Evolutionary conservation across 2,329 filamentous ascomycete species (phyloP).

Genomic region (Epichloe baconii): DNA sequence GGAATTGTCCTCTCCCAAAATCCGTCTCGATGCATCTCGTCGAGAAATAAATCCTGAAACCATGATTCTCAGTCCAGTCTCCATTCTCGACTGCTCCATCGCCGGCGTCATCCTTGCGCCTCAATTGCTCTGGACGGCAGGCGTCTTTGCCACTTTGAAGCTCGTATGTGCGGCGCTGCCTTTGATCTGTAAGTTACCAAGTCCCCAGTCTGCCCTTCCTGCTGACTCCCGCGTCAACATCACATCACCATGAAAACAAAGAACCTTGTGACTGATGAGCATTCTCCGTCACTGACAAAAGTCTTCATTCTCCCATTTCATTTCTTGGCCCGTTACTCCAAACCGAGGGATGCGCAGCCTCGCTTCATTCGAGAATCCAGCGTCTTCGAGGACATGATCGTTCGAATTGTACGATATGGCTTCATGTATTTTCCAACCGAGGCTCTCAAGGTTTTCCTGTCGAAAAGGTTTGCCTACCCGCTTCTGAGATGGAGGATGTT

Average conservation of each 20-base stretch:
- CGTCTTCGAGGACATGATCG: constrained; percentile 63
- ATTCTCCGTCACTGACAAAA: neutral
- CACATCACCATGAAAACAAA: no score
- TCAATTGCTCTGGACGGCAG: constrained; percentile 56
- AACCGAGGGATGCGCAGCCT: constrained; percentile 21
- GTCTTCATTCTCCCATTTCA: constrained; percentile 5
- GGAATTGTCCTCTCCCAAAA: neutral
- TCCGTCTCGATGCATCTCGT: neutral
- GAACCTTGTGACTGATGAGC: neutral
- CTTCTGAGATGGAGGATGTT: constrained; percentile 67
- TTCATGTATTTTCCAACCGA: constrained; percentile 57
- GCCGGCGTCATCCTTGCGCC: constrained; percentile 60
- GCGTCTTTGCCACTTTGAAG: constrained; percentile 42
- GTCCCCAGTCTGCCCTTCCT: neutral
- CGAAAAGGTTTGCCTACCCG: constrained; percentile 57
- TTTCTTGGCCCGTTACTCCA: constrained; percentile 5
- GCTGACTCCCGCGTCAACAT: neutral
- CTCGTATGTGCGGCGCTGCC: constrained; percentile 56
- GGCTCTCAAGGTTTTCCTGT: constrained; percentile 66
- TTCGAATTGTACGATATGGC: constrained; percentile 65
- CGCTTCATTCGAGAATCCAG: constrained; percentile 58
- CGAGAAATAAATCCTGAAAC: neutral
- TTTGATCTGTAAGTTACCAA: constrained; percentile 27
- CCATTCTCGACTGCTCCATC: constrained; percentile 60
- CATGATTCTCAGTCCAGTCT: constrained; percentile 65